Base-by-base conservation (phyloP, 768 basidiomycete genomes). In the Chalciporus chontae region DNA sequence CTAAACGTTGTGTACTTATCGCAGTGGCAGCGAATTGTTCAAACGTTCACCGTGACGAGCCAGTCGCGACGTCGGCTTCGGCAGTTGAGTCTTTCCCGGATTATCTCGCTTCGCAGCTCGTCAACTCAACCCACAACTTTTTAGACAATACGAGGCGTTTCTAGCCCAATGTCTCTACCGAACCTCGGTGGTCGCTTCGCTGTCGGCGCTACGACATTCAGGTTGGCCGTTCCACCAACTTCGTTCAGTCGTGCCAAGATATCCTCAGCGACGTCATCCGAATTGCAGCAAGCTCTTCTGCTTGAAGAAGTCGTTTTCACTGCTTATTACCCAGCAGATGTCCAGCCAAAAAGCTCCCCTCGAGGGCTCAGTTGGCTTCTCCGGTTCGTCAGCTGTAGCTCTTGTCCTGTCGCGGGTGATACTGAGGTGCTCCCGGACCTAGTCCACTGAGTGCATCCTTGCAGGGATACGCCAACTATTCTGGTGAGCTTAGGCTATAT, bases 261-360 rank as follows among this genome's bases (percentile, higher is more conserved):
- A 40, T 69, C 59, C 41, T 47, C 32, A 7, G 60, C 48, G 32
- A 44, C 54, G 31, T 65, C 51, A 43, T 56, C 53, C 43, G 64
- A 47, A 21, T 47, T 44, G 53, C 65, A 69, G 17, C 70, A 73
- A 18, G 82, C 80, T 0, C 65, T 88, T 26, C 57, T 68, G 27
- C 70, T 87, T 7, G 77, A 83, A 34, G 82, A 87, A 63, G 74
- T 85, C 26, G 75, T 76, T 0, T 87, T 84, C 57, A 84, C 79
- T 24, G 77, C 73, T 1, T 87, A 77, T 61, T 87, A 87, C 60
- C 85, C 86, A 24, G 76, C 81, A 8, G 71, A 78, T 42, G 63
- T 67, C 11, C 53, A 61, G 6, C 43, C 21, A 2, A 24, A 56
- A 50, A 41, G 62, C 53, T 31, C 58, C 7, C 66, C 62, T 38